Evolutionary conservation across 306 rosid genomes (phyloP).

Genomic region (Cucurbita ficifolia): DNA sequence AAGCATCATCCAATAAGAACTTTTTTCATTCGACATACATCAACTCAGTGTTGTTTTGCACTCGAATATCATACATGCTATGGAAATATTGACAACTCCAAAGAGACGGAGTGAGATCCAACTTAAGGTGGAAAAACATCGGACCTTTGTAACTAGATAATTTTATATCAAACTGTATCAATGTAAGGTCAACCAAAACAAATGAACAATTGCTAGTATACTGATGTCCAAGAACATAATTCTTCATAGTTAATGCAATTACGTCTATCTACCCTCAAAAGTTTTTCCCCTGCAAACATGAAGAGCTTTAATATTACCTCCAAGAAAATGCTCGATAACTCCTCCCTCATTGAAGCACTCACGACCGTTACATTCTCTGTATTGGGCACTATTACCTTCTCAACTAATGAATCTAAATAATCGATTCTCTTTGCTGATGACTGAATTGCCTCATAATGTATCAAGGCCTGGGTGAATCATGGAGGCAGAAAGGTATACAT

Average conservation of each 20-base stretch:
- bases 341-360: constrained; percentile 68
- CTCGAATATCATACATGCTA: not conserved
- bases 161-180: not conserved
- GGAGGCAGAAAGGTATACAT: constrained; percentile 3
- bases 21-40: not conserved
- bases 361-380: constrained; percentile 37
- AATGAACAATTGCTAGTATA: not conserved
- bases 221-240: not conserved
- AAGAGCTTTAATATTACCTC: constrained; percentile 34
- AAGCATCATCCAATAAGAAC: not conserved
- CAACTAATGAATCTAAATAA: constrained; percentile 56
- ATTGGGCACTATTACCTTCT: constrained; percentile 58
- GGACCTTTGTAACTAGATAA: not conserved
- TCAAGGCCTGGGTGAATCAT: constrained; percentile 48
- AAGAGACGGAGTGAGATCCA: not conserved
- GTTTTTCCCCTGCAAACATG: not conserved
- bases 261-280: not conserved
- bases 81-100: not conserved
- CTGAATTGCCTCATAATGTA: constrained; percentile 83
- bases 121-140: not conserved
- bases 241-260: not conserved
- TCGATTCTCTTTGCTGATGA: constrained; percentile 58
- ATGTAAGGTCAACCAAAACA: not conserved
- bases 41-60: not conserved
- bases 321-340: constrained; percentile 71